Base-by-base conservation (phyloP, 1,284 basidiomycete genomes). In the Coriolopsis trogii region DNA sequence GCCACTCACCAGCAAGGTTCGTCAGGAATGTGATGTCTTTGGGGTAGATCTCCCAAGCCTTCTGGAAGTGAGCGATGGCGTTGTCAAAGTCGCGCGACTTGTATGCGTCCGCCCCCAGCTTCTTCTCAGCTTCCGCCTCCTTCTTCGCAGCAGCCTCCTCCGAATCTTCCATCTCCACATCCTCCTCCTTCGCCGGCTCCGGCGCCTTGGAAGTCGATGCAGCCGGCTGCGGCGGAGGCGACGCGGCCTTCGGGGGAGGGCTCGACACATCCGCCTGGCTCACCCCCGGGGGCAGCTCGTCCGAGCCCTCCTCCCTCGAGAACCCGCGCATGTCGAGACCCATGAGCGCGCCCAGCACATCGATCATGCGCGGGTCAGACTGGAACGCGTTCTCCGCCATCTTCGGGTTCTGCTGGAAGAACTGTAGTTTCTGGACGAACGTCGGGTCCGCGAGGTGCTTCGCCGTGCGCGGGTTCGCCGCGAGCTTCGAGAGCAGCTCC, bases 11-110 rank as follows among this genome's bases (percentile, higher is more conserved):
- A 60, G 84, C 85, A 38, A 95, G 72, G 71, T 98, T 98, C 44
- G 92, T 93, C 53, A 99, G 77, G 81, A 89, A 98, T 6, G 93
- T 93, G 60, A 98, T 82, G 70, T 99, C 95, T 73, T 97, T 92
- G 41, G 93, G 91, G 82, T 88, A 94, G 13, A 85, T 68, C 47
- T 97, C 93, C 95, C 96, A 98, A 3, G 96, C 96, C 67, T 91
- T 88, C 60, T 83, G 71, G 73, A 91, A 96, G 56, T 84, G 79
- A 50, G 79, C 74, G 41, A 81, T 82, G 10, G 93, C 92, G 57
- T 82, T 81, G 25, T 81, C 83, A 61, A 95, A 89, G 53, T 89
- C 81, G 57, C 89, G 82, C 64, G 89, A 84, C 78, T 95, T 93
- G 82, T 98, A 98, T 13, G 86, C 84, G 38, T 84, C 86, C 59